These are phyloP conservation scores for Penicillium canariense DNA, from an alignment of 495 filamentous ascomycete genomes.

Conservation along the genomic window DNA sequence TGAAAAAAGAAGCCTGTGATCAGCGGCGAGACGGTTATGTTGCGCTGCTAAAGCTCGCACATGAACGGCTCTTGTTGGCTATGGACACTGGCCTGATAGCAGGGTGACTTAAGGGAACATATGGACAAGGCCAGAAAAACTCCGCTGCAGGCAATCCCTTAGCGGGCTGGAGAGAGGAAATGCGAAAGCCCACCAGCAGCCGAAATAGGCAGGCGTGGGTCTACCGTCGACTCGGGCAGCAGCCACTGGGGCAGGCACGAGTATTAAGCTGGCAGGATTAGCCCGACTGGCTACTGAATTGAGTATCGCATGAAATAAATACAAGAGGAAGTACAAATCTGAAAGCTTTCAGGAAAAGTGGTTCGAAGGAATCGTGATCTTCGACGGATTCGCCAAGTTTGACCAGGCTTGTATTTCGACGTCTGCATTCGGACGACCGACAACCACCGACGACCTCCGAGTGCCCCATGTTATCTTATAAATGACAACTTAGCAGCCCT, in stretches of 20 bases:
- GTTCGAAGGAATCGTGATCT: not conserved
- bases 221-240: not conserved
- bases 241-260: not conserved
- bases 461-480: not conserved
- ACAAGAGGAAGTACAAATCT: not conserved
- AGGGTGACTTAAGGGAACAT: not conserved
- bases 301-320: no score
- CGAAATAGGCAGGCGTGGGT: conserved; percentile 7
- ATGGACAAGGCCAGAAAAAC: not conserved
- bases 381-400: conserved; percentile 1
- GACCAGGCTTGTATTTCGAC: conserved; percentile 5
- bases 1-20: conserved; percentile 2
- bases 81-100: not conserved
- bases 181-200: not conserved
- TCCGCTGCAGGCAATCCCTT: not conserved
- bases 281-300: not conserved
- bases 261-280: not conserved
- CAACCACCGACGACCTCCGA: conserved; percentile 23
- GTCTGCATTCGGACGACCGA: conserved; percentile 18
- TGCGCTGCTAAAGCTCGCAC: not conserved
- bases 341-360: not conserved
- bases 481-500: not conserved
- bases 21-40: not conserved
- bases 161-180: not conserved
- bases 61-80: not conserved